These are phyloP conservation scores for Cryphonectria japonica DNA, from an alignment of 2,329 filamentous ascomycete genomes.

Conservation along the genomic window DNA sequence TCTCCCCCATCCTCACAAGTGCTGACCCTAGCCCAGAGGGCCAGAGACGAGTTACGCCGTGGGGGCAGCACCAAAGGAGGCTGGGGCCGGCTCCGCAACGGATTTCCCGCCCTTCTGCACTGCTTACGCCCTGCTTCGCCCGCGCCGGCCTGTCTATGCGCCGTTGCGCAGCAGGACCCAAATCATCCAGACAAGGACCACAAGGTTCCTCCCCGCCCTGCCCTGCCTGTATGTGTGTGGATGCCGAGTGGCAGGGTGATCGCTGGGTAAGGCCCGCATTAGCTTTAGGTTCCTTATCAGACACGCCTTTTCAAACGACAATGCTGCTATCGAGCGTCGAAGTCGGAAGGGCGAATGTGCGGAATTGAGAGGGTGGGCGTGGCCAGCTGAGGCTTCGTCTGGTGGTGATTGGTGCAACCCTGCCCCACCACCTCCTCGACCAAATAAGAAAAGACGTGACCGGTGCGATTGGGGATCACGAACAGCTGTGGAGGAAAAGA, in stretches of 20 bases:
- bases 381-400: background rate
- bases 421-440: no score
- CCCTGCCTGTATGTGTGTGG: background rate
- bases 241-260: background rate
- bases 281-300: background rate
- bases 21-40: background rate
- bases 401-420: no score
- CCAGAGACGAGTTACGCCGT: background rate
- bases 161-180: constrained; percentile 8
- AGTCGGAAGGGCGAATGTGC: background rate
- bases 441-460: no score
- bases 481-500: no score
- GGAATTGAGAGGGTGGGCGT: background rate
- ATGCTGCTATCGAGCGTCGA: background rate
- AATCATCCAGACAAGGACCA: background rate
- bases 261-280: constrained; percentile 6
- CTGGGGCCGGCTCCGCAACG: constrained; percentile 1
- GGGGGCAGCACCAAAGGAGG: background rate
- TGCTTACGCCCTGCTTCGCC: constrained; percentile 6
- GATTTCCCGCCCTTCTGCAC: background rate
- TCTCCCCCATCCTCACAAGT: background rate
- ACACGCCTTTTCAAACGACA: background rate
- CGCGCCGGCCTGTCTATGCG: constrained; percentile 14
- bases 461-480: no score
- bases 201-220: background rate